Evolutionary conservation across 2,329 filamentous ascomycete genomes (phyloP), one percentile per base, ranked within the genome.

Genomic region (Clonostachys solani): DNA sequence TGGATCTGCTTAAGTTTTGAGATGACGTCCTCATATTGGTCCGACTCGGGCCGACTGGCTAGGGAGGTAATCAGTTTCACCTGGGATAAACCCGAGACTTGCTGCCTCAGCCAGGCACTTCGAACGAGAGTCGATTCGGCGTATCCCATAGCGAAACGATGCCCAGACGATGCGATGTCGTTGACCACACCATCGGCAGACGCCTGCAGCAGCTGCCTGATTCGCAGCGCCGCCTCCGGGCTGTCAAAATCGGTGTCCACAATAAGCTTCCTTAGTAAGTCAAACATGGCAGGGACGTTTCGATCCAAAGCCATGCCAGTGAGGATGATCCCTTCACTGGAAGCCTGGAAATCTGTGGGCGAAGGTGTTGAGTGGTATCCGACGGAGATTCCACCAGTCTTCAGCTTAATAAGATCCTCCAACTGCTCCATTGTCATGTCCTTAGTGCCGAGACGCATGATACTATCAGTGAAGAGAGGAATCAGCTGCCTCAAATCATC

Each of bases 361-460:
- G 84, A 90, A 0, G 92, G 81, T 0, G 86, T 84, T n/a, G 86
- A 81, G 67, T 95, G 88, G 56, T 96, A 92, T 2, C 87, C 84
- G 15, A 95, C 84, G 4, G 85, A 88, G 36, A 99, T 81, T 10
- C 94, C 94, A 17, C 94, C 94, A 2, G 94, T 97, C 71, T 95
- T 95, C 33, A 97, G 78, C 66, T 97, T 97, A 65, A 99, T 96
- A 47, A 92, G 69, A 60, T 97, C 94, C 66, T 99, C 94, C 45
- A 97, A 80, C 64, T 96, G 85, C 64, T 96, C 94, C 87, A 96
- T 96, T 0, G 84, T 84, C 76, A 88, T 88, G 50, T 84, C 81
- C 56, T 87, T 87, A 3, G 92, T 99, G 13, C 94, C 94, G 9
- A 99, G 78, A 17, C 94, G 86, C 87, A 96, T 94, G 51, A 99